Percentiles rank a stretch among this genome's conserved stretches.
phyloP scores from a whole-genome alignment of 2,329 filamentous ascomycete genomes.

The Atkinsonella texensis region DNA sequence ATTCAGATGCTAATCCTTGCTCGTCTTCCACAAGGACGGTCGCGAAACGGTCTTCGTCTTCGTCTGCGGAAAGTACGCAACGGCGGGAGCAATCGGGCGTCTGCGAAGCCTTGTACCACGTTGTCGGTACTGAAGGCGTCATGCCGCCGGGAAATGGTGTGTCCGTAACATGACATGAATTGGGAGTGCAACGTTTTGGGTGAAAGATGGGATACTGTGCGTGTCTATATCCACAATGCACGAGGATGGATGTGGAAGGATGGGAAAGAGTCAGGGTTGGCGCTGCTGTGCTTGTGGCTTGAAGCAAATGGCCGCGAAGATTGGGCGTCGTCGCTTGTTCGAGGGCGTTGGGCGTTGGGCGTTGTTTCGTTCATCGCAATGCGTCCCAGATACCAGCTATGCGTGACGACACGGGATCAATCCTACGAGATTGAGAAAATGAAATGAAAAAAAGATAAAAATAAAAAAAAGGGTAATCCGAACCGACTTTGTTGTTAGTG shows the following conservation, averaged over 20 bases:
- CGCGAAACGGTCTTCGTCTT: neutral
- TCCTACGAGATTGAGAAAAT: no score
- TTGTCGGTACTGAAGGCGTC: neutral
- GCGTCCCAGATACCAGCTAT: neutral
- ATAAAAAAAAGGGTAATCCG: no score
- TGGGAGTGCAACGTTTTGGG: neutral
- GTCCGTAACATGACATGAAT: neutral
- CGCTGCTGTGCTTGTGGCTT: neutral
- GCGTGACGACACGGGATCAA: no score
- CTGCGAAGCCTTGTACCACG: slow-evolving; percentile 2
- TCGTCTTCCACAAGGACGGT: neutral
- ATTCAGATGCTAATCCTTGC: neutral
- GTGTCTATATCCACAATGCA: neutral
- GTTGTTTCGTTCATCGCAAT: neutral
- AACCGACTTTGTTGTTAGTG: no score
- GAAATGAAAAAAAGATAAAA: no score
- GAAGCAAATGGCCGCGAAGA: neutral
- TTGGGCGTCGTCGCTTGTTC: no score
- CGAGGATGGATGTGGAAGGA: neutral
- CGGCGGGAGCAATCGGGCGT: neutral
- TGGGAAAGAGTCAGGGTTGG: neutral
- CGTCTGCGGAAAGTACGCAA: neutral
- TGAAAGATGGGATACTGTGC: neutral
- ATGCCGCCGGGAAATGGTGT: neutral
- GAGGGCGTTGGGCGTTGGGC: no score